Conservation (phyloP, 345 rosid genomes). For the Pistacia integerrima region DNA sequence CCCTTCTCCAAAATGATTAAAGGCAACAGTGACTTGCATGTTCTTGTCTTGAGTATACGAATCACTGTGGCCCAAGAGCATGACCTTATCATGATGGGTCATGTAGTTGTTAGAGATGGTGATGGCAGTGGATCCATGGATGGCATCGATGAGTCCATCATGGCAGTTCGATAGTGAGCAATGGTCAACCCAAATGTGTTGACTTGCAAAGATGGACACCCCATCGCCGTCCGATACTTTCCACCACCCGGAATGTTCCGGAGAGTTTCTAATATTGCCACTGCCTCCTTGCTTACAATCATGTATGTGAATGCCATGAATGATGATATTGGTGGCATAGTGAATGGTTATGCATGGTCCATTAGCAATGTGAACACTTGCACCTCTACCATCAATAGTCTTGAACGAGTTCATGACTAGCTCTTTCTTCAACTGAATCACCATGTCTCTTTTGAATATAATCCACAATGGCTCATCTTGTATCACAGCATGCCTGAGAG, state of each 20-base stretch:
- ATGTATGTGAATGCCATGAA: conserved; percentile 72
- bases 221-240: conserved; percentile 67
- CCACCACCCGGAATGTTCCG: conserved; percentile 61
- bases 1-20: conserved; percentile 88
- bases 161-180: conserved; percentile 73
- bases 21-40: conserved; percentile 84
- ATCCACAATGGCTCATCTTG: conserved; percentile 84
- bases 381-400: conserved; percentile 82
- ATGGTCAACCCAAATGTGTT: conserved; percentile 72
- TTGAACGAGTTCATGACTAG: conserved; percentile 68
- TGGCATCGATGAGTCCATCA: conserved; percentile 79
- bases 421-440: conserved; percentile 59
- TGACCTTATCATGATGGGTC: conserved; percentile 87
- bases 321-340: conserved; percentile 60
- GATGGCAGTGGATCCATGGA: conserved; percentile 78
- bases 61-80: conserved; percentile 78
- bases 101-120: conserved; percentile 78
- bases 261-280: conserved; percentile 55
- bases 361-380: conserved; percentile 67
- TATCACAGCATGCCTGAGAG: conserved; percentile 67
- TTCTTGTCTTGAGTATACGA: conserved; percentile 58
- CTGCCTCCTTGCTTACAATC: conserved; percentile 59
- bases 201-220: conserved; percentile 52
- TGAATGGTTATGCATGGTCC: conserved; percentile 84
- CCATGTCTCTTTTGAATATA: conserved; percentile 76